Evolutionary conservation across 306 rosid genomes (phyloP).

Genomic region (Casuarina glauca): DNA sequence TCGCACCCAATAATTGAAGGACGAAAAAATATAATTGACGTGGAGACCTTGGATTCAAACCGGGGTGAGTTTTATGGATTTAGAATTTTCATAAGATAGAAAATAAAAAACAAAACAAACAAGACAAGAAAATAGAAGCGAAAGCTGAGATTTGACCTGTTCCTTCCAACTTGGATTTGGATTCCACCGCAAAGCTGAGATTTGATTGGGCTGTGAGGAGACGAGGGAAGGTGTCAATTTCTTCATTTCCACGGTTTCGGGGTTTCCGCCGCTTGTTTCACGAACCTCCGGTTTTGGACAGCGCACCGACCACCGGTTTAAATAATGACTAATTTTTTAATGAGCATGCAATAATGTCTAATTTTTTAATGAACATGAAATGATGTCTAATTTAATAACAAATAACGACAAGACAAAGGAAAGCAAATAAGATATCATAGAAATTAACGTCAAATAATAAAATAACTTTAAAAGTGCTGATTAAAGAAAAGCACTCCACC

Average conservation of each 20-base stretch:
- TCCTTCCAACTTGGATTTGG: too few species aligned
- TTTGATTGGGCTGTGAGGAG: too few species aligned
- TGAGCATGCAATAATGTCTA: neutral
- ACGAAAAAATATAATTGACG: too few species aligned
- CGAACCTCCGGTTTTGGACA: constrained; percentile 13
- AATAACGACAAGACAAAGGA: constrained; percentile 9
- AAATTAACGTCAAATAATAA: neutral
- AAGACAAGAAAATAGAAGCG: too few species aligned
- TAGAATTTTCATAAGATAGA: too few species aligned
- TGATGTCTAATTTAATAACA: neutral
- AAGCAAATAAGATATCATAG: constrained; percentile 11
- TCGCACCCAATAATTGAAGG: too few species aligned
- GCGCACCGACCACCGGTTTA: constrained; percentile 27
- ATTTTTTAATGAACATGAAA: neutral
- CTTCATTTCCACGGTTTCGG: neutral
- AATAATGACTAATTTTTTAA: neutral
- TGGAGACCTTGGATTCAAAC: too few species aligned
- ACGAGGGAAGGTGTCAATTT: neutral
- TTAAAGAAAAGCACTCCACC: constrained; percentile 16
- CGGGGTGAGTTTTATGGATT: too few species aligned
- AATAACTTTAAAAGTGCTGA: neutral
- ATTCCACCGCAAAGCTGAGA: too few species aligned
- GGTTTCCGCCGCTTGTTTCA: constrained; percentile 30
- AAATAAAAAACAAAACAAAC: too few species aligned
- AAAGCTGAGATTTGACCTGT: too few species aligned